Evolutionary conservation across 2,329 filamentous ascomycete species (phyloP), one percentile per base, ranked within the genome.

Genomic region (Pleomassaria siparia): DNA sequence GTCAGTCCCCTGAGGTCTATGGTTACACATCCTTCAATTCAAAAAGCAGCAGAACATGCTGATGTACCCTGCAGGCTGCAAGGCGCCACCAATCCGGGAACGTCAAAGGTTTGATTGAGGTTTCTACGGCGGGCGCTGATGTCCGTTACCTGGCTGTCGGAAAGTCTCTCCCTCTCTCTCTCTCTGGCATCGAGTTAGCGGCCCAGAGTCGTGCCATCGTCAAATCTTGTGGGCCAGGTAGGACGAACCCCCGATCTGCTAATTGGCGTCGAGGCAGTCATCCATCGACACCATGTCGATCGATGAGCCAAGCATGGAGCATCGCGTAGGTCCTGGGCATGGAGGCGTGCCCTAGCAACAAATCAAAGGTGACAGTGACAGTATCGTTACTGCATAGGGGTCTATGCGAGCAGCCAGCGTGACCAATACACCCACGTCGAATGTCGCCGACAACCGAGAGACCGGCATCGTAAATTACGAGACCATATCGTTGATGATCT

Each of bases 361-460:
- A 61, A 59, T 63, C 49, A 60, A 46, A 45, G n/a, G 45, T 45
- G 56, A 51, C 41, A 39, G 49, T 49, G 43, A 49, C 47, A 48
- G 47, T 46, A 51, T 51, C 53, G 54, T 57, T 54, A 56, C 59
- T 61, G 57, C 60, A 62, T 45, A 44, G 25, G 43, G 54, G 42
- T 43, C 49, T 51, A 59, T 45, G 58, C 57, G 51, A 61, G 53
- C 25, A 50, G 52, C 50, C 53, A 59, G 57, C 51, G 56, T 64
- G 63, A 61, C 57, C 48, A 33, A 51, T 37, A 44, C 42, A 53
- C 46, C n/a, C 49, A 52, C 40, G 44, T 55, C 51, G 55, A 43
- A 43, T 53, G 55, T 66, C 60, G 60, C 57, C 54, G 53, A 47
- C 30, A 57, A 47, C 50, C 56, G 53, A 56, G 53, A 44, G 37